These are phyloP conservation scores for Dovyalis caffra DNA, from an alignment of 345 rosid species.

Conservation along the genomic window DNA sequence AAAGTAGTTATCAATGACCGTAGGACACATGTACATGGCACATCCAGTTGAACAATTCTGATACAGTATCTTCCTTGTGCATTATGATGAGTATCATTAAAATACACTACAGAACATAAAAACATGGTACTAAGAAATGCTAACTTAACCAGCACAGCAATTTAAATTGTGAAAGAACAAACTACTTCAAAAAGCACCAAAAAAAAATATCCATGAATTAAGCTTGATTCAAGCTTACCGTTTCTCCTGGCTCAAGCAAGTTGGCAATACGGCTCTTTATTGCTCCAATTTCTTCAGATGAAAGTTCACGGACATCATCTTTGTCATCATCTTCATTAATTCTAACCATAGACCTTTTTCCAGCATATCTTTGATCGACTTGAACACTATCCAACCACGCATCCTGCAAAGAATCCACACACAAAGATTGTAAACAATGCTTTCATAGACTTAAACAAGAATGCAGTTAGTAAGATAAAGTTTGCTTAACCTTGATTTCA, in stretches of 20 bases:
- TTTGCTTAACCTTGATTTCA: conserved; percentile 61
- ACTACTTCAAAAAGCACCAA: background rate
- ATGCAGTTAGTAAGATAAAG: background rate
- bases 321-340: conserved; percentile 28
- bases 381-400: conserved; percentile 96
- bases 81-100: too few relatives aligned
- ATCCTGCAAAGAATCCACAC: conserved; percentile 57
- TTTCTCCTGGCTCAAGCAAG: conserved; percentile 87
- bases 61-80: background rate
- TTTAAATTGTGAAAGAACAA: background rate
- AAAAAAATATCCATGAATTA: background rate
- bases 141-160: too few relatives aligned
- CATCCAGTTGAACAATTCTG: background rate
- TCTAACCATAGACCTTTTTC: conserved; percentile 24
- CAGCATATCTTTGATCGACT: conserved; percentile 48
- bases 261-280: conserved; percentile 83
- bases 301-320: conserved; percentile 47
- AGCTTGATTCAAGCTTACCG: conserved; percentile 43
- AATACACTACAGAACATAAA: too few relatives aligned
- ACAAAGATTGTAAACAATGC: background rate
- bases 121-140: too few relatives aligned
- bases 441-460: background rate
- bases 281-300: conserved; percentile 64
- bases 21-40: background rate
- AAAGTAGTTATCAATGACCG: background rate